A percentile compares a stretch with the other conserved stretches of the same genome.
phyloP scores from a whole-genome alignment of 768 basidiomycete species.

The Lactarius akahatsu region DNA sequence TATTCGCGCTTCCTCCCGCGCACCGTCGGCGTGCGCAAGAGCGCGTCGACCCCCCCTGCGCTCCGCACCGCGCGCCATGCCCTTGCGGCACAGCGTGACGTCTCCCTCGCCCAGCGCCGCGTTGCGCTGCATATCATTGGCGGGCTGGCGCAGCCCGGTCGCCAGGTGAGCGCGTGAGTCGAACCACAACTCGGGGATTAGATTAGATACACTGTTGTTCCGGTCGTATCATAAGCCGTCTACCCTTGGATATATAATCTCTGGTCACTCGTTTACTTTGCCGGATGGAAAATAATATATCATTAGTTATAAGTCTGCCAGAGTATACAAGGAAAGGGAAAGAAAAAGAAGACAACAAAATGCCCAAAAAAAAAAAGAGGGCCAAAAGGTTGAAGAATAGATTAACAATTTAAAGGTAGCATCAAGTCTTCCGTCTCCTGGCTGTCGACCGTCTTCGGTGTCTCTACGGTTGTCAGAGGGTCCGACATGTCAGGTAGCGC shows the following conservation, averaged over 20 bases:
- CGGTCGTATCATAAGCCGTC: background rate
- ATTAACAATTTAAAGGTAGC: background rate
- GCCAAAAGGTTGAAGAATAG: background rate
- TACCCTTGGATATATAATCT: slow-evolving; percentile 1
- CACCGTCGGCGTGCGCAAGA: slow-evolving; percentile 32
- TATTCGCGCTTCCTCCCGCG: slow-evolving; percentile 48
- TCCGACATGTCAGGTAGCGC: slow-evolving; percentile 12
- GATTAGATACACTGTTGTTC: background rate
- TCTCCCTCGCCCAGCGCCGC: slow-evolving; percentile 41
- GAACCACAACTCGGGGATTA: background rate
- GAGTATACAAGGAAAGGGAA: background rate
- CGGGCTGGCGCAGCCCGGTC: slow-evolving; percentile 10
- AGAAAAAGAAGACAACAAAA: too few relatives aligned
- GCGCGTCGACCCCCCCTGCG: slow-evolving; percentile 38
- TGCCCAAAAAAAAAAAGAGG: background rate
- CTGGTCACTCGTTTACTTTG: background rate
- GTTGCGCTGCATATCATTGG: slow-evolving; percentile 43
- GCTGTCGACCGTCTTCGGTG: slow-evolving; percentile 19
- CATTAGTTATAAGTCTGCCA: slow-evolving; percentile 13
- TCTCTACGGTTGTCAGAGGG: slow-evolving; percentile 5
- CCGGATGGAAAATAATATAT: slow-evolving; percentile 10
- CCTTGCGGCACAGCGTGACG: slow-evolving; percentile 45
- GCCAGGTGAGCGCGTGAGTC: slow-evolving; percentile 7
- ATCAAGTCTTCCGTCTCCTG: slow-evolving; percentile 21
- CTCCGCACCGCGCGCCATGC: slow-evolving; percentile 44